Percentiles rank a stretch among this genome's conserved stretches.
These are phyloP conservation scores for Diversispora epigaea DNA, from an alignment of 192 early-diverging fungal species.

Conservation along the genomic window DNA sequence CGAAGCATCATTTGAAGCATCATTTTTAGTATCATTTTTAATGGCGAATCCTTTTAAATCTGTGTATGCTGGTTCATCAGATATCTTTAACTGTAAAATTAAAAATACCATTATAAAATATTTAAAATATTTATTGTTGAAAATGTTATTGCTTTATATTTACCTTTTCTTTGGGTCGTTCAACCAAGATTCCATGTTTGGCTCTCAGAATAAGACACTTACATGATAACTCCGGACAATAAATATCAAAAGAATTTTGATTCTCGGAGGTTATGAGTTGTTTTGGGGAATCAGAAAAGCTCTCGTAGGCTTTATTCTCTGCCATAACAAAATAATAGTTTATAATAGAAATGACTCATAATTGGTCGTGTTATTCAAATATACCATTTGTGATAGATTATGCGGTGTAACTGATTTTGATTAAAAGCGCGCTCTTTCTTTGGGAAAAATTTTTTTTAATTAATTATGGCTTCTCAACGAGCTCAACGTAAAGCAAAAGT, in stretches of 20 bases:
- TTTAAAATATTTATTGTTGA: neutral
- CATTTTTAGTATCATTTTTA: neutral
- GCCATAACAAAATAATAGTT: too few species aligned
- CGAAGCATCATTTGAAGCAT: neutral
- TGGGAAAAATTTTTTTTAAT: too few species aligned
- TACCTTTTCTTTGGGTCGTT: conserved; percentile 46
- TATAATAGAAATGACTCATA: too few species aligned
- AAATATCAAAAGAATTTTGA: conserved; percentile 46
- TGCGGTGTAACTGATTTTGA: too few species aligned
- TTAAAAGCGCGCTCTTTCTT: too few species aligned
- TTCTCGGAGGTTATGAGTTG: conserved; percentile 14
- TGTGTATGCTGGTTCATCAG: neutral
- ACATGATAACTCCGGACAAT: conserved; percentile 53
- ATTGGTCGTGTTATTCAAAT: too few species aligned
- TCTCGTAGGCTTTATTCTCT: neutral
- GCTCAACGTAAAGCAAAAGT: conserved; percentile 34
- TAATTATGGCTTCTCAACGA: too few species aligned
- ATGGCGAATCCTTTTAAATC: neutral
- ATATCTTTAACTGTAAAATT: neutral
- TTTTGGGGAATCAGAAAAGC: conserved; percentile 2
- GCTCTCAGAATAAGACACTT: conserved; percentile 47
- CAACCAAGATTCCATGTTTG: conserved; percentile 44
- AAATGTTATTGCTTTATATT: too few species aligned
- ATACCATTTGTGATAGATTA: too few species aligned
- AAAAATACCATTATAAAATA: conserved; percentile 15